Evolutionary conservation across 75 land plant genomes (phyloP).

Genomic region (Pinus taeda): DNA sequence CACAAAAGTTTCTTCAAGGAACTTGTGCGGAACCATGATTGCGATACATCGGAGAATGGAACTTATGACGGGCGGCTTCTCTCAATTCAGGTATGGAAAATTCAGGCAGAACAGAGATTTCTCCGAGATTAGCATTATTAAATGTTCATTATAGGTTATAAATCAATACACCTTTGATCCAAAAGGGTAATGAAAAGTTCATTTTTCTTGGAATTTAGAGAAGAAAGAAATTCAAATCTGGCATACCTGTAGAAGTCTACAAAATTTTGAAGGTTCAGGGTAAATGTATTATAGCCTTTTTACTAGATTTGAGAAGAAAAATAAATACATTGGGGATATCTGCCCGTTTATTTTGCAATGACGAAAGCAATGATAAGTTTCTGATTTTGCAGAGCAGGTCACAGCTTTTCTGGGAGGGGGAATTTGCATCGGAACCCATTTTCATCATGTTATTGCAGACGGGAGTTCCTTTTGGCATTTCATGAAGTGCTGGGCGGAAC

Average conservation of each 20-base stretch:
- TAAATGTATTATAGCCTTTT: background rate
- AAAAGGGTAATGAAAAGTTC: background rate
- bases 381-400: background rate
- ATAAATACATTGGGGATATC: background rate
- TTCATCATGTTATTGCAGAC: constrained; percentile 7
- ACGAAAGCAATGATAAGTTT: background rate
- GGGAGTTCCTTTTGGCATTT: constrained; percentile 18
- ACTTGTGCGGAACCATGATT: background rate
- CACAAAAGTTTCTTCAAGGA: background rate
- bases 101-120: too few species aligned
- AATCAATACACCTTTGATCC: too few species aligned
- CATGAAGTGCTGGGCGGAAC: constrained; percentile 14
- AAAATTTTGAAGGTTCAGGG: background rate
- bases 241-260: background rate
- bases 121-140: too few species aligned
- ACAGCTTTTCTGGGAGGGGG: constrained; percentile 10
- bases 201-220: background rate
- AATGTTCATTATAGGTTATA: too few species aligned
- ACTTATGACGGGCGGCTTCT: background rate
- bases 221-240: background rate
- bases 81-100: background rate
- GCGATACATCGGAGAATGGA: background rate
- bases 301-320: background rate
- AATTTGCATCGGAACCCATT: background rate
- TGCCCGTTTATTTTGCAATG: background rate